Conservation (phyloP, 1,284 basidiomycete genomes). For the Uromyces viciae-fabae region DNA sequence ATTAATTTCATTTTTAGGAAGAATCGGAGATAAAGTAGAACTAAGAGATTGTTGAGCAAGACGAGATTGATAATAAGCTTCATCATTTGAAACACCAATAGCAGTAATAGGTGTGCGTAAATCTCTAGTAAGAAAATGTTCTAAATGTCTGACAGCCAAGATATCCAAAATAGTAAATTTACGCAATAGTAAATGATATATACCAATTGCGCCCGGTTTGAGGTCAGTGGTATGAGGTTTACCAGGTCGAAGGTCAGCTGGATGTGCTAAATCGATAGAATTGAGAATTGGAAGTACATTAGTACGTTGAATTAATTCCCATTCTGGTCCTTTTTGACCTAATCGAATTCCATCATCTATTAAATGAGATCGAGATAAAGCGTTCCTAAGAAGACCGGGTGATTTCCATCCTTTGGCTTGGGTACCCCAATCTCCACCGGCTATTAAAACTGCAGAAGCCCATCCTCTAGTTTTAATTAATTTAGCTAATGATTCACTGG, state of each 20-base stretch:
- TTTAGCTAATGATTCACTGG: conserved; percentile 21
- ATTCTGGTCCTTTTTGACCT: conserved; percentile 26
- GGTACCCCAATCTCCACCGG: conserved; percentile 38
- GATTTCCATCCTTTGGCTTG: conserved; percentile 10
- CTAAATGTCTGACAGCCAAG: conserved; percentile 24
- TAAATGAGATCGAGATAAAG: conserved; percentile 13
- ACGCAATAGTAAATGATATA: conserved; percentile 37
- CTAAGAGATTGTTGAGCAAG: conserved; percentile 22
- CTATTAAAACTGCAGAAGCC: conserved; percentile 32
- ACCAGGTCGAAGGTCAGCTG: conserved; percentile 23
- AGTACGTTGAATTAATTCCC: conserved; percentile 11
- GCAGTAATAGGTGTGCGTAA: conserved; percentile 31
- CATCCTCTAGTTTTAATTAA: conserved; percentile 11
- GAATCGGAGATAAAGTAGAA: not conserved
- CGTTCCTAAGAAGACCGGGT: conserved; percentile 26
- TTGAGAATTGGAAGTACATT: conserved; percentile 34
- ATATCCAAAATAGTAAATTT: conserved; percentile 35
- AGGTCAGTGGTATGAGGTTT: conserved; percentile 37
- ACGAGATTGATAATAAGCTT: conserved; percentile 15
- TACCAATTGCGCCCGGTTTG: conserved; percentile 26
- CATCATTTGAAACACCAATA: conserved; percentile 6
- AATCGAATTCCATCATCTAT: conserved; percentile 30
- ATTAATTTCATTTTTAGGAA: not conserved
- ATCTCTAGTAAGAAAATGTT: conserved; percentile 34
- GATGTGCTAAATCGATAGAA: conserved; percentile 37